Evolutionary conservation across 139 green algal species (phyloP).

Genomic region (Tetradesmus obliquus): DNA sequence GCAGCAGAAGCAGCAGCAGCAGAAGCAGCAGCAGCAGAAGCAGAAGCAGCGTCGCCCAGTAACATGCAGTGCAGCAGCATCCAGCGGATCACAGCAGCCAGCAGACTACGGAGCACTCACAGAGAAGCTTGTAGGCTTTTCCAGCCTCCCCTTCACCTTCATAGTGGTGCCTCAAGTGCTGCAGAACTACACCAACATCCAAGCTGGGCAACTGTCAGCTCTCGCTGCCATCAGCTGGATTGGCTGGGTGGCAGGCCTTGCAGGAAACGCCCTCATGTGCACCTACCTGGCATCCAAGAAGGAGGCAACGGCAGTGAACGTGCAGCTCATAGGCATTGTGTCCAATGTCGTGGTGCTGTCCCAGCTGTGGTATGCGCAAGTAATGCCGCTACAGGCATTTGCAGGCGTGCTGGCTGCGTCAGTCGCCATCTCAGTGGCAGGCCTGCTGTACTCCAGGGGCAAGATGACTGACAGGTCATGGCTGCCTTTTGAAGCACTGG

Average conservation of each 20-base stretch:
- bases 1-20: not conserved
- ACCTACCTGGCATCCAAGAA: constrained; percentile 76
- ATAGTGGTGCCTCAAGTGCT: constrained; percentile 78
- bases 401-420: constrained; percentile 31
- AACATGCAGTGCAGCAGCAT: constrained; percentile 1
- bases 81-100: not conserved
- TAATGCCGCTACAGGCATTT: constrained; percentile 43
- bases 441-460: constrained; percentile 32
- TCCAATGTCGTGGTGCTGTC: constrained; percentile 82
- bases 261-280: constrained; percentile 84
- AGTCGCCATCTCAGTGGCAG: not conserved
- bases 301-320: constrained; percentile 74
- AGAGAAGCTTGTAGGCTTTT: constrained; percentile 30
- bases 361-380: constrained; percentile 65
- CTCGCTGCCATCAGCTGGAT: constrained; percentile 77
- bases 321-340: constrained; percentile 79
- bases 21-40: not conserved
- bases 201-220: constrained; percentile 57
- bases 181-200: constrained; percentile 75
- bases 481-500: constrained; percentile 41
- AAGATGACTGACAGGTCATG: constrained; percentile 27
- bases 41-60: not conserved
- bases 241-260: constrained; percentile 70
- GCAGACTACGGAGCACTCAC: constrained; percentile 8
- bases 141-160: constrained; percentile 44